phyloP scores from a whole-genome alignment of 768 basidiomycete species.

The Lactifluus piperatus region DNA sequence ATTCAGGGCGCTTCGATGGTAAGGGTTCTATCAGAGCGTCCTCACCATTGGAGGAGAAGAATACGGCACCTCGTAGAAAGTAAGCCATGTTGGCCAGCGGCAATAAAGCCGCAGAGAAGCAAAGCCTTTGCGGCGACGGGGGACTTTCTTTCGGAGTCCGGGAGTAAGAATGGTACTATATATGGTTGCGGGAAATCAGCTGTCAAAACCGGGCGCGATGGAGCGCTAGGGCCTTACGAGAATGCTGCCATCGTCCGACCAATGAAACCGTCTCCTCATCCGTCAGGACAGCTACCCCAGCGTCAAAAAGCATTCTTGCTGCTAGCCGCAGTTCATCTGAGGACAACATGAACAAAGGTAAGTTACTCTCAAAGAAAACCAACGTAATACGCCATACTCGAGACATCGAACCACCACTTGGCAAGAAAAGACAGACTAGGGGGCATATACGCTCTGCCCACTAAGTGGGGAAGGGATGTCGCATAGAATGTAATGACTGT shows the following conservation, averaged over 20 bases:
- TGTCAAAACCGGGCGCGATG: constrained; percentile 4
- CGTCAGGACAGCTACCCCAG: constrained; percentile 54
- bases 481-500: constrained; percentile 78
- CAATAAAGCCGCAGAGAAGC: constrained; percentile 75
- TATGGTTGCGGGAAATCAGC: neutral
- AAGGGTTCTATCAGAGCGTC: neutral
- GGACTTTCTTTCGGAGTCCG: constrained; percentile 50
- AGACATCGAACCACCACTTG: constrained; percentile 64
- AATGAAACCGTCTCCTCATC: constrained; percentile 55
- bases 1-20: constrained; percentile 50
- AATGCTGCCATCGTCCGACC: constrained; percentile 56
- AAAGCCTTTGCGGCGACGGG: constrained; percentile 58
- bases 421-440: constrained; percentile 72
- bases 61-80: constrained; percentile 59
- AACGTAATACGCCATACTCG: constrained; percentile 38
- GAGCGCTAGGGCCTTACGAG: constrained; percentile 35
- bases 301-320: constrained; percentile 69
- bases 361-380: neutral
- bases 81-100: constrained; percentile 69
- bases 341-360: neutral
- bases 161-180: constrained; percentile 54
- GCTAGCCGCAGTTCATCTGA: constrained; percentile 70
- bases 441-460: constrained; percentile 52
- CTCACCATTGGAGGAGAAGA: neutral
- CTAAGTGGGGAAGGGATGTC: constrained; percentile 50